Evolutionary conservation across 2,329 filamentous ascomycete genomes (phyloP).

Genomic region (Cordyceps farinosa): DNA sequence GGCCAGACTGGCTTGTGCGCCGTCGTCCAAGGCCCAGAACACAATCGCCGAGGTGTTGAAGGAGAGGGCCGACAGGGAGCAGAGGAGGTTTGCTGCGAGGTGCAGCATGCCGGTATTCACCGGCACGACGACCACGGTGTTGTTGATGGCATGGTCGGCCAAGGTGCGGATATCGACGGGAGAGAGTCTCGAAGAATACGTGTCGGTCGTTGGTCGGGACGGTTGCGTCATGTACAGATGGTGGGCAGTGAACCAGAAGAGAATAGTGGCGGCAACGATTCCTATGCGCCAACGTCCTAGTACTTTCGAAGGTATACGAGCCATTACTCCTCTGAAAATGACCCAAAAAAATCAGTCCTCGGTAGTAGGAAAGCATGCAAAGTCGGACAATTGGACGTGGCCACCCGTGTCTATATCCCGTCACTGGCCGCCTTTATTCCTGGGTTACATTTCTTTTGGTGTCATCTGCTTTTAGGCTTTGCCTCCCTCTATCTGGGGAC

Average conservation of each 20-base stretch:
- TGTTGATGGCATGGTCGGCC: background rate
- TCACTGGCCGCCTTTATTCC: too few species aligned
- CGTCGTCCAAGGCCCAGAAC: background rate
- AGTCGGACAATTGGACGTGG: too few species aligned
- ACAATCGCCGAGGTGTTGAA: background rate
- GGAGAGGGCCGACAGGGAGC: background rate
- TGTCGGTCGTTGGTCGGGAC: background rate
- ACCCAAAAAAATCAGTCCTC: too few species aligned
- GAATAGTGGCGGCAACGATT: background rate
- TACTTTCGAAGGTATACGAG: background rate
- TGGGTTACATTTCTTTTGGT: too few species aligned
- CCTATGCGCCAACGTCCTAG: background rate
- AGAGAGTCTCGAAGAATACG: background rate
- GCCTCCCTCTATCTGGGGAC: too few species aligned
- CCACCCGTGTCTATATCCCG: too few species aligned
- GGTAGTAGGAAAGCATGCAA: too few species aligned
- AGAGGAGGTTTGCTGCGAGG: background rate
- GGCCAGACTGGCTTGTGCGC: background rate
- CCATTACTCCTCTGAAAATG: background rate
- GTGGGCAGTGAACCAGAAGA: background rate
- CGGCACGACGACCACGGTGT: background rate
- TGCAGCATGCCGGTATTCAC: constrained; percentile 2
- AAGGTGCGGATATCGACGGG: background rate
- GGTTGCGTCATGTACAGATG: background rate
- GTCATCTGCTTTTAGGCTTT: too few species aligned